Evolutionary conservation across 2,329 filamentous ascomycete genomes (phyloP).

Genomic region (Ustulina deusta): DNA sequence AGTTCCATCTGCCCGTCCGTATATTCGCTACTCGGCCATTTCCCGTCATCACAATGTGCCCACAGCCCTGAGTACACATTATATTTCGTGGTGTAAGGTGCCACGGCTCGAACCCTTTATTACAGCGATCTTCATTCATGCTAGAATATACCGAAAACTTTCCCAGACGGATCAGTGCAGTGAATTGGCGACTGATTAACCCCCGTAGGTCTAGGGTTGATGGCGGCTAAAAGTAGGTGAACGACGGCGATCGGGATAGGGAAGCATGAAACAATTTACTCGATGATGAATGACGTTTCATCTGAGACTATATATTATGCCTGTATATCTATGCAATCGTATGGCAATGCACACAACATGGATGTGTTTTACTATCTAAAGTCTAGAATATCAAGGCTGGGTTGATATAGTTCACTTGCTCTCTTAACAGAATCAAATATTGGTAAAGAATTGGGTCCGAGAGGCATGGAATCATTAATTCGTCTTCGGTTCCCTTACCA

Average conservation of each 20-base stretch:
- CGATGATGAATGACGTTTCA: slow-evolving; percentile 1
- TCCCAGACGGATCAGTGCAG: too few relatives aligned
- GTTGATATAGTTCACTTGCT: neutral
- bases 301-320: slow-evolving; percentile 1
- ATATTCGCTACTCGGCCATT: too few relatives aligned
- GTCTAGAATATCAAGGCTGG: neutral
- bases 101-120: too few relatives aligned
- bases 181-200: neutral
- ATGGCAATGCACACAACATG: neutral
- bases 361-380: neutral
- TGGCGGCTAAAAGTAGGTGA: neutral
- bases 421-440: neutral
- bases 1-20: too few relatives aligned
- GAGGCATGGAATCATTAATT: neutral
- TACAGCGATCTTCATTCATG: too few relatives aligned
- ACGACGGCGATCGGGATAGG: neutral
- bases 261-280: neutral
- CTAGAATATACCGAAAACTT: too few relatives aligned
- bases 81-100: too few relatives aligned
- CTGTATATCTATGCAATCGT: neutral
- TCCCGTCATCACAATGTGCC: too few relatives aligned
- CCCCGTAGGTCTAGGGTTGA: neutral
- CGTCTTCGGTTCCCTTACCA: slow-evolving; percentile 15
- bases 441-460: neutral
- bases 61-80: too few relatives aligned